Evolutionary conservation across 2,329 filamentous ascomycete species (phyloP).

Genomic region (Phoma herbarum): DNA sequence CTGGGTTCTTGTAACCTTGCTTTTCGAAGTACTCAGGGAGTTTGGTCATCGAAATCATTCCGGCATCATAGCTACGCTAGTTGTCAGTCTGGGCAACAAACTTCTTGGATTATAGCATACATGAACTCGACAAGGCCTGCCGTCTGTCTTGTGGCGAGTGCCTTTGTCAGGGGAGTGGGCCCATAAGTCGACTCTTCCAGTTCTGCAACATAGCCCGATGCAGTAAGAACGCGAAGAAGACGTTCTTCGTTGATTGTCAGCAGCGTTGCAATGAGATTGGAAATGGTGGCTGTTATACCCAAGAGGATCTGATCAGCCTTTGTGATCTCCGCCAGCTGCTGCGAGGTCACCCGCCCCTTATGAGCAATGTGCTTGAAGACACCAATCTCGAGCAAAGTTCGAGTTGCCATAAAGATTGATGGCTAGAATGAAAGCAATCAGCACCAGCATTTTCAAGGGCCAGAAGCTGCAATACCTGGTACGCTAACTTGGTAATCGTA

Average conservation of each 20-base stretch:
- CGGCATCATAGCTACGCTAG: conserved; percentile 1
- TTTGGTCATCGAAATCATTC: conserved; percentile 17
- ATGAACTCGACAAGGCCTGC: conserved; percentile 16
- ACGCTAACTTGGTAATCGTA: conserved; percentile 9
- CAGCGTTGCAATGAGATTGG: neutral
- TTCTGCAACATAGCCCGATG: conserved; percentile 14
- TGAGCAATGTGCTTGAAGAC: conserved; percentile 14
- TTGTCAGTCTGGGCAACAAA: neutral
- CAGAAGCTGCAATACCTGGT: neutral
- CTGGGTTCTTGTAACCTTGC: conserved; percentile 31
- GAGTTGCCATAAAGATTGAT: conserved; percentile 14
- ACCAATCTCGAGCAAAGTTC: conserved; percentile 3
- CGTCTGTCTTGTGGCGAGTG: conserved; percentile 8
- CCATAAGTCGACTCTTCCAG: conserved; percentile 7
- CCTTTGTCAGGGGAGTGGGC: neutral
- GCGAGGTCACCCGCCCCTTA: conserved; percentile 3
- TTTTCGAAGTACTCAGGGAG: conserved; percentile 33
- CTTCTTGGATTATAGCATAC: neutral
- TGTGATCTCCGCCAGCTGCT: conserved; percentile 8
- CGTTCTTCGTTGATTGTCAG: conserved; percentile 1
- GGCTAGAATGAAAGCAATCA: neutral
- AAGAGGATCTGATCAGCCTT: conserved; percentile 12
- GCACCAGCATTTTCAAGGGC: neutral
- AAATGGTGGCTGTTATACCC: neutral
- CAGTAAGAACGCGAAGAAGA: conserved; percentile 10